Evolutionary conservation across 331 rosid species (phyloP).

Genomic region (Telfairia occidentalis): DNA sequence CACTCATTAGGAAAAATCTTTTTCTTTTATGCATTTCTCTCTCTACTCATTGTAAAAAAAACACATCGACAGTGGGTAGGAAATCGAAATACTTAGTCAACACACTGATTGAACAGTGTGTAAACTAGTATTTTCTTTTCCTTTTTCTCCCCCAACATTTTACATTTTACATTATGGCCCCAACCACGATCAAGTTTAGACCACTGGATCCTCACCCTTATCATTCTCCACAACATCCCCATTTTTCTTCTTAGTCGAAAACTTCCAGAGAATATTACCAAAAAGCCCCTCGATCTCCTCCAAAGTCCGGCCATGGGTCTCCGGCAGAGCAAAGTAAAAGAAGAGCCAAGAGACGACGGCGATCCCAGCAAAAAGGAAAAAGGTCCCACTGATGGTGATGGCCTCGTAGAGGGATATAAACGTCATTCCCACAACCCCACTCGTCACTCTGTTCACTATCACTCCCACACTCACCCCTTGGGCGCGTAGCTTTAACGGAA

Average conservation of each 20-base stretch:
- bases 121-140: no score
- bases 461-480: conserved; percentile 22
- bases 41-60: no score
- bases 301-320: conserved; percentile 18
- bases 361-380: conserved; percentile 13
- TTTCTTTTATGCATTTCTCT: no score
- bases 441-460: conserved; percentile 9
- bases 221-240: background rate
- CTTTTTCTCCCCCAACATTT: background rate
- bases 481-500: conserved; percentile 26
- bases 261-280: conserved; percentile 17
- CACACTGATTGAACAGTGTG: no score
- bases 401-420: conserved; percentile 7
- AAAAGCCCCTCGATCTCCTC: conserved; percentile 24
- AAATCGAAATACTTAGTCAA: no score
- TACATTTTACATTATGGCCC: background rate
- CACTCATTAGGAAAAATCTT: no score
- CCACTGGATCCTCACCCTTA: background rate
- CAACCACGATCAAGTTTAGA: background rate
- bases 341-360: conserved; percentile 17
- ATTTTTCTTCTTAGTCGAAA: background rate
- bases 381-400: conserved; percentile 21
- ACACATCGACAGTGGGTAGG: no score
- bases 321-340: conserved; percentile 21
- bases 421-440: conserved; percentile 19